Evolutionary conservation across 2,329 filamentous ascomycete genomes (phyloP), one percentile per base, ranked within the genome.

Genomic region (Ceratocystis ficicola): DNA sequence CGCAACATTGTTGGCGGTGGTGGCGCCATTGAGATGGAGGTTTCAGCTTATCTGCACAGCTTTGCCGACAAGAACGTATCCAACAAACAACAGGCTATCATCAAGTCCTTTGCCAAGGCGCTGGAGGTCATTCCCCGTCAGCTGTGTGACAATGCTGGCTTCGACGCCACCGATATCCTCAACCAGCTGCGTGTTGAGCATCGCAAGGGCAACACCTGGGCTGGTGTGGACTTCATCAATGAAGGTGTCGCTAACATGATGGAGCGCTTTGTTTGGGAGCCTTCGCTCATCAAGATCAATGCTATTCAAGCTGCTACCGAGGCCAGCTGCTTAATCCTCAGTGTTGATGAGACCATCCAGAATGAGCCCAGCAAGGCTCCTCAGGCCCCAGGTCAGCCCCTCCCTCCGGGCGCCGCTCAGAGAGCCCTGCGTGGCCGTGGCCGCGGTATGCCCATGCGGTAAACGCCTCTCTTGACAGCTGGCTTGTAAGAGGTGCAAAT

Each of bases 71-170:
- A 88, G 79, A 92, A 95, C 75, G 86, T 97, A 67, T 84, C 88
- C 3, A 85, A 95, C 81, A 97, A 97, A 82, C 93, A 97, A 76
- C 94, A 99, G 78, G 85, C 90, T 66, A 91, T 99, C 73, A 94
- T 99, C 81, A 97, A 97, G 80, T 89, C 90, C 4, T 97, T 97
- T 71, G 94, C 94, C 71, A 96, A 96, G 80, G 94, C 94, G 0
- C 84, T 99, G 65, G 94, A 99, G 79, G 87, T 97, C 68, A 95
- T 99, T 71, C 94, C 94, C 25, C 87, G 94, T 72, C 94, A 97
- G 78, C 82, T 99, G 68, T 99, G 94, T 80, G 94, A 99, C 80
- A 99, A 99, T 73, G 94, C 94, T 66, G 94, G 94, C 69, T 97
- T 99, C 74, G 94, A 99, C 74, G 92, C 94, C 30, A 99, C 94